Evolutionary conservation across 306 rosid genomes (phyloP).

Genomic region (Dryas octopetala): DNA sequence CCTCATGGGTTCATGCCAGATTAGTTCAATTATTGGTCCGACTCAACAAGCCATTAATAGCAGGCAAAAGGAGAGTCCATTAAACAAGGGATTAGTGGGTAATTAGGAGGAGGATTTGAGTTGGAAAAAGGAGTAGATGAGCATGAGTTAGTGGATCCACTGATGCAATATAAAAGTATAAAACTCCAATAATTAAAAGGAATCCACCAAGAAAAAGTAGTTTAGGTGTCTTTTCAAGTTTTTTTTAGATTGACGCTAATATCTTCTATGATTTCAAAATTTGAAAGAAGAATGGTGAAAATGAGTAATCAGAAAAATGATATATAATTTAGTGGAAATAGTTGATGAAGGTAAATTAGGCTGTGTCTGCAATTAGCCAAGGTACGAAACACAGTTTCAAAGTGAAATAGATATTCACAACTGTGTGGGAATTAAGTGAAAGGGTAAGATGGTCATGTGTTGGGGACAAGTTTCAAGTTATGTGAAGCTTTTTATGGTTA

Average conservation of each 20-base stretch:
- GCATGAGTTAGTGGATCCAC: constrained; percentile 54
- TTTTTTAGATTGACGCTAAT: constrained; percentile 21
- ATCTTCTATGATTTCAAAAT: constrained; percentile 17
- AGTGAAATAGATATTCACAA: no score
- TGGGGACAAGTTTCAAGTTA: constrained; percentile 12
- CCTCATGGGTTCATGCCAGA: background rate
- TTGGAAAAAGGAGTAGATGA: constrained; percentile 42
- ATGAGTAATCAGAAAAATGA: background rate
- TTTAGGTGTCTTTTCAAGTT: constrained; percentile 33
- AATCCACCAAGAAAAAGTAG: constrained; percentile 41
- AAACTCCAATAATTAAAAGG: constrained; percentile 48
- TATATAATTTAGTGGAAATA: background rate
- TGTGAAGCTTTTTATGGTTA: constrained; percentile 28
- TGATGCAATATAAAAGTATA: constrained; percentile 31
- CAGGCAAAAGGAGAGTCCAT: constrained; percentile 31
- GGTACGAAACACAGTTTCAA: no score
- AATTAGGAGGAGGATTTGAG: constrained; percentile 28
- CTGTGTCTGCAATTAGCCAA: background rate
- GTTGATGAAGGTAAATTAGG: background rate
- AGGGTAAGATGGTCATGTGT: constrained; percentile 27
- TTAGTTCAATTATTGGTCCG: background rate
- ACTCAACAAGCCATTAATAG: constrained; percentile 19
- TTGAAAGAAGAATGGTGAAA: background rate
- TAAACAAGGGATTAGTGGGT: constrained; percentile 37
- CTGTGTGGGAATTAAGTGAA: background rate